Percentiles rank a stretch among this genome's conserved stretches.
These are phyloP conservation scores for Fraxinus pennsylvanica DNA, from an alignment of 257 asterid species.

Conservation along the genomic window DNA sequence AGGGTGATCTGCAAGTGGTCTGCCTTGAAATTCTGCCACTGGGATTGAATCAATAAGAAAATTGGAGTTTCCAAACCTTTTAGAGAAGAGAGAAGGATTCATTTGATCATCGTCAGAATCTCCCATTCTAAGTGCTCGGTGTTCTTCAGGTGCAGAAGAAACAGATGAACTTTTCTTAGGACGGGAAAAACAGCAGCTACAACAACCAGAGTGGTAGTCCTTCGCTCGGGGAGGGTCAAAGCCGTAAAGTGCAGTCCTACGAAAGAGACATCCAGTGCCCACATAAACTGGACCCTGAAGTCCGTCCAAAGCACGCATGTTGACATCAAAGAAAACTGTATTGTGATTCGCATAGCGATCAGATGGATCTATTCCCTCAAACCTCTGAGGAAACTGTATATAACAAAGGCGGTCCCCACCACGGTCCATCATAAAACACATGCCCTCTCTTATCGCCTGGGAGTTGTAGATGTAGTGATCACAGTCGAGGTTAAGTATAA, in stretches of 20 bases:
- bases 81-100: conserved; percentile 58
- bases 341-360: conserved; percentile 81
- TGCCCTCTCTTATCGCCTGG: conserved; percentile 72
- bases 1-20: conserved; percentile 83
- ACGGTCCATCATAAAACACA: conserved; percentile 92
- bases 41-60: conserved; percentile 67
- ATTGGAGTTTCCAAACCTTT: conserved; percentile 68
- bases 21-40: conserved; percentile 69
- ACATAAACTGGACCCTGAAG: conserved; percentile 83
- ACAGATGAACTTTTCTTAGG: conserved; percentile 45
- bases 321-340: conserved; percentile 80
- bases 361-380: conserved; percentile 79
- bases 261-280: conserved; percentile 80
- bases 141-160: conserved; percentile 54
- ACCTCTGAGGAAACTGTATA: conserved; percentile 79
- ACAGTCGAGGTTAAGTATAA: conserved; percentile 78
- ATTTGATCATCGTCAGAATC: conserved; percentile 65
- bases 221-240: conserved; percentile 71
- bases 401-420: conserved; percentile 82
- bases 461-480: conserved; percentile 84
- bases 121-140: conserved; percentile 54
- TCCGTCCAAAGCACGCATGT: conserved; percentile 84
- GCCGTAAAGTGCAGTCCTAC: conserved; percentile 71
- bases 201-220: conserved; percentile 54
- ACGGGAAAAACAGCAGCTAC: conserved; percentile 52